These are phyloP conservation scores for Calendula officinalis DNA, from an alignment of 129 eudicot genomes.

Conservation along the genomic window DNA sequence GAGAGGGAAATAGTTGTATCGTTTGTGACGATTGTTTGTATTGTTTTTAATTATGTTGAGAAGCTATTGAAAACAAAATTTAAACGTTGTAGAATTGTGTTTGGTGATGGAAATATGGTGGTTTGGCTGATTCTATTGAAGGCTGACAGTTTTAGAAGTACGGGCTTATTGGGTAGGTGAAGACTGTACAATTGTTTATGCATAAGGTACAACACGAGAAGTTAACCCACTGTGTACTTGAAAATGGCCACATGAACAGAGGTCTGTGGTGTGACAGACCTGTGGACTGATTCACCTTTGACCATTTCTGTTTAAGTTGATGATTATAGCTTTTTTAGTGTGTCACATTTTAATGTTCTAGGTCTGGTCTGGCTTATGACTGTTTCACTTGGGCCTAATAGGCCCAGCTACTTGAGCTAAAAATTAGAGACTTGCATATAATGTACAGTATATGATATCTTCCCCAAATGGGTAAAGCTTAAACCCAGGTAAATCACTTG, in stretches of 20 bases:
- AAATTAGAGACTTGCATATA: too few species aligned
- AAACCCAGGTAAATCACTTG: too few species aligned
- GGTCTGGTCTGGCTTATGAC: background rate
- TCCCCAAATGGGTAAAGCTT: too few species aligned
- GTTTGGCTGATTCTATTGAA: too few species aligned
- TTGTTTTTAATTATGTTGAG: background rate
- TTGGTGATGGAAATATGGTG: background rate
- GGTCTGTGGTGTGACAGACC: constrained; percentile 13
- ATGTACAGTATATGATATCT: too few species aligned
- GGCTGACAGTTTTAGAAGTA: too few species aligned
- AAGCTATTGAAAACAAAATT: constrained; percentile 15
- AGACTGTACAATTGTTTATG: constrained; percentile 23
- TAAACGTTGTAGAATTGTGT: constrained; percentile 11
- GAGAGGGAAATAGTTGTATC: constrained; percentile 14
- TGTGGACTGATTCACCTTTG: constrained; percentile 15
- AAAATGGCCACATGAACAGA: constrained; percentile 7
- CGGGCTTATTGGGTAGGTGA: too few species aligned
- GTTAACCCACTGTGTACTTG: constrained; percentile 23
- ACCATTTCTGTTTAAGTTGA: constrained; percentile 14
- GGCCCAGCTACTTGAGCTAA: too few species aligned
- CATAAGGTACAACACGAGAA: constrained; percentile 15
- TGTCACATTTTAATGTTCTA: background rate
- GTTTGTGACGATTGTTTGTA: constrained; percentile 18
- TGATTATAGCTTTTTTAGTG: background rate
- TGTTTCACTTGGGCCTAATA: background rate